Evolutionary conservation across 2,329 filamentous ascomycete genomes (phyloP), one percentile per base, ranked within the genome.

Genomic region (Cadophora malorum): DNA sequence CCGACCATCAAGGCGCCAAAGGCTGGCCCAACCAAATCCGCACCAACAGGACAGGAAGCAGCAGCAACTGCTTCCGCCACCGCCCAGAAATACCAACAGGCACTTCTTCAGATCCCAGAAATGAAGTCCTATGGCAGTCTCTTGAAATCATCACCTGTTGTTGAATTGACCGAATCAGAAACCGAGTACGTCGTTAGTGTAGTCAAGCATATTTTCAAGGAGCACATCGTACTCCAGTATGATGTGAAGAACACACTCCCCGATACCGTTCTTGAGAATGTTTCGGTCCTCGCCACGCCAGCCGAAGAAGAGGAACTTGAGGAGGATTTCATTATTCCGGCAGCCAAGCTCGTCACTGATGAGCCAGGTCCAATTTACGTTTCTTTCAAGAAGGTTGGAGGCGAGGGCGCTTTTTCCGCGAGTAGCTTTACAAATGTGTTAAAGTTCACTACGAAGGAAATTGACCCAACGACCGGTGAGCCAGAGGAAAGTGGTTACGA

Each of bases 381-480:
- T 50, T 94, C 94, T 1, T 97, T 99, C 84, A 92, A 91, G 81
- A 96, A 96, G 79, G 81, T 88, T 33, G 87, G 86, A 68, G 94
- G 92, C 66, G 92, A 93, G 75, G 85, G 83, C 53, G 87, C 90
- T n/a, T 90, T 96, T 79, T 90, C 94, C 4, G 85, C 91, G 25
- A 89, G 91, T 63, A 91, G 88, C 52, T 97, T 99, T 80, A 93
- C 92, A 73, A 99, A 98, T 80, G 84, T 93, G 49, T 90, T 99
- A 78, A 97, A 96, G 81, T 99, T 99, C 79, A 97, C 94, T 21
- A 96, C 91, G 84, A 98, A 97, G 83, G 96, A 99, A 81, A 96
- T 99, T 73, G 96, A 99, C 76, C 96, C 96, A 6, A 91, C 91
- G 31, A 97, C 93, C n/a, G 88, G 89, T 72, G 94, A 97, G 81